Base-by-base conservation (phyloP, 768 basidiomycete species). In the Xerocomellus intermedius region DNA sequence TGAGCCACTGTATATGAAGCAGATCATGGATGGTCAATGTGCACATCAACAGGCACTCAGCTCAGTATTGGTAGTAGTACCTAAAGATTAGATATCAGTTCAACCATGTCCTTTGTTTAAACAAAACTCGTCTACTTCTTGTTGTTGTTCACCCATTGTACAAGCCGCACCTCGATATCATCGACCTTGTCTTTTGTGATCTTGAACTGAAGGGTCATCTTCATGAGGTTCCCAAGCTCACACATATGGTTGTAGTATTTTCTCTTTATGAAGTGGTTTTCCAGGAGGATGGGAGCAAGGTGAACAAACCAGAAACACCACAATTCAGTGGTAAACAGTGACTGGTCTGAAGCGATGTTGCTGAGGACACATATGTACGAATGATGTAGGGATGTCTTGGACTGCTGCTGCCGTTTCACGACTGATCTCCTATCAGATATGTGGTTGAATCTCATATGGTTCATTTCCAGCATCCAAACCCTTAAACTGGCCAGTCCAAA, bases 311-410 rank as follows among this genome's bases (percentile, higher is more conserved):
- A 71, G 17, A 67, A 61, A 5, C 48, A 42, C 55, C 58, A 67
- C 1, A 58, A 56, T 47, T 70, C 65, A 0, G 64, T 60, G 3
- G 57, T 64, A 14, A 58, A 64, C 0, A 36, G 19, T 0, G 48
- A 57, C 2, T 17, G 32, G 14, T 64, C 30, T 0, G 17, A 64
- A n/a, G 67, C 47, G 2, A 77, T 73, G 54, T 79, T 75, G 1
- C 72, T 68, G 1, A 65, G 53, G 1, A 56, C 52, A n/a, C 66
- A 50, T 4, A 77, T 53, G n/a, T n/a, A n/a, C n/a, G 16, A 63
- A 58, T 59, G 74, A 71, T 0, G 64, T 69, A 42, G 71, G 21
- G 65, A 76, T 41, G 55, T 64, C 2, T 45, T 60, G 9, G 12
- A 59, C 51, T 5, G 64, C 55, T 10, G 44, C 56, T 19, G 51